Evolutionary conservation across 176 grass and related monocot genomes (phyloP).

Genomic region (Secale cereale): DNA sequence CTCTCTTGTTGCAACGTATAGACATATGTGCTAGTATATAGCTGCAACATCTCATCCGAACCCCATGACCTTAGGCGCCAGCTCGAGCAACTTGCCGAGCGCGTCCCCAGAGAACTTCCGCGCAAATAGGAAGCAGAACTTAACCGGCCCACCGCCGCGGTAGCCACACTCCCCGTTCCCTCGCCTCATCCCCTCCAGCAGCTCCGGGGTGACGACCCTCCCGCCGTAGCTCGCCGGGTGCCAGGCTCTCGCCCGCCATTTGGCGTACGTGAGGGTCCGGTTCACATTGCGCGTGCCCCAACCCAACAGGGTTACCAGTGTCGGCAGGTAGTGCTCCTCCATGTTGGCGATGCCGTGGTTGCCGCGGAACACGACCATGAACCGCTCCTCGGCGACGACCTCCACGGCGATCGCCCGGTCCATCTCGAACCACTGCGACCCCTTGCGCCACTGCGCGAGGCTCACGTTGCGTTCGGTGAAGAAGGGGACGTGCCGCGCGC

Average conservation of each 20-base stretch:
- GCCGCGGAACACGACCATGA: neutral
- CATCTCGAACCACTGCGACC: constrained; percentile 78
- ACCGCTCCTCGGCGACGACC: constrained; percentile 38
- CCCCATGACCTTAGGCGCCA: constrained; percentile 51
- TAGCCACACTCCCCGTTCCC: constrained; percentile 52
- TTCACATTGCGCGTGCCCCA: constrained; percentile 41
- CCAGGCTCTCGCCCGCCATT: constrained; percentile 21
- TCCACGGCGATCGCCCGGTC: constrained; percentile 34
- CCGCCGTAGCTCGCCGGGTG: constrained; percentile 32
- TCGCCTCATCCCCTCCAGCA: constrained; percentile 38
- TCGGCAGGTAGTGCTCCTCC: constrained; percentile 78
- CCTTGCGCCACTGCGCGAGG: constrained; percentile 56
- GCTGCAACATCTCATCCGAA: constrained; percentile 3
- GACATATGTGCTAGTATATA: no score
- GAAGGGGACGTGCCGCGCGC: constrained; percentile 29
- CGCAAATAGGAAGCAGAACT: constrained; percentile 54
- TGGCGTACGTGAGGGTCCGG: constrained; percentile 53
- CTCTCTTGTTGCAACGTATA: no score
- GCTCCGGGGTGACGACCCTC: constrained; percentile 17
- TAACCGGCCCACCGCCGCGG: neutral
- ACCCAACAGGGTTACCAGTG: constrained; percentile 36
- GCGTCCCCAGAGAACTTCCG: constrained; percentile 65
- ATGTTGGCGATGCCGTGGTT: constrained; percentile 14
- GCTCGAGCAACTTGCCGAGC: constrained; percentile 35
- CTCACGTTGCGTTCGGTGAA: constrained; percentile 36